Conservation (phyloP, 352 stramenopile species). For the Halophytophthora polymorphica region DNA sequence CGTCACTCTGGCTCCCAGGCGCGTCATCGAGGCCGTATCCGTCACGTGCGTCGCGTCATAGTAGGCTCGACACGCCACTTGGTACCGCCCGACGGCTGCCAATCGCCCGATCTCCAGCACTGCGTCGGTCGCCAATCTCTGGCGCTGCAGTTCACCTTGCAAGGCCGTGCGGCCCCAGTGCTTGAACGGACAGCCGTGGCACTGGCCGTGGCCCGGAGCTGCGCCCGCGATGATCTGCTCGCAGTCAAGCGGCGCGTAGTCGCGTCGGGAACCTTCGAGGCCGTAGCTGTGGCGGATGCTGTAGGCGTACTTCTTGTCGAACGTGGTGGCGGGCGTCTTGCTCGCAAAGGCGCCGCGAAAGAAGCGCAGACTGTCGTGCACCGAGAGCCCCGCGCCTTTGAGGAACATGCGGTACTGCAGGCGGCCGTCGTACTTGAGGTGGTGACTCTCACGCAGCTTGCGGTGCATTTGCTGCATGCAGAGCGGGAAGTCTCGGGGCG, state of each 20-base stretch:
- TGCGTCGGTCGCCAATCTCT: constrained; percentile 13
- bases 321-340: constrained; percentile 51
- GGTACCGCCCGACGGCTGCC: constrained; percentile 27
- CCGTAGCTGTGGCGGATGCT: constrained; percentile 88
- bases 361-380: constrained; percentile 74
- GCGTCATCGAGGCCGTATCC: constrained; percentile 8
- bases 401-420: constrained; percentile 85
- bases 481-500: constrained; percentile 63
- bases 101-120: constrained; percentile 31
- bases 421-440: constrained; percentile 86
- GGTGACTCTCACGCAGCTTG: constrained; percentile 69
- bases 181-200: constrained; percentile 81
- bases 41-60: constrained; percentile 42
- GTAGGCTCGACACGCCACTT: constrained; percentile 44
- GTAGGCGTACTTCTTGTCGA: constrained; percentile 85
- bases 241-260: constrained; percentile 66
- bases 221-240: constrained; percentile 45
- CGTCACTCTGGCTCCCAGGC: constrained; percentile 20
- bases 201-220: constrained; percentile 57
- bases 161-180: constrained; percentile 59
- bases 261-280: constrained; percentile 67
- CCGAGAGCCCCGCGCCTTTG: constrained; percentile 75
- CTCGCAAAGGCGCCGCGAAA: constrained; percentile 75
- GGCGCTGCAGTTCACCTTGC: constrained; percentile 34
- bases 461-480: constrained; percentile 78